Base-by-base conservation (phyloP, 2,329 filamentous ascomycete genomes). In the Daldinia eschscholtzii region DNA sequence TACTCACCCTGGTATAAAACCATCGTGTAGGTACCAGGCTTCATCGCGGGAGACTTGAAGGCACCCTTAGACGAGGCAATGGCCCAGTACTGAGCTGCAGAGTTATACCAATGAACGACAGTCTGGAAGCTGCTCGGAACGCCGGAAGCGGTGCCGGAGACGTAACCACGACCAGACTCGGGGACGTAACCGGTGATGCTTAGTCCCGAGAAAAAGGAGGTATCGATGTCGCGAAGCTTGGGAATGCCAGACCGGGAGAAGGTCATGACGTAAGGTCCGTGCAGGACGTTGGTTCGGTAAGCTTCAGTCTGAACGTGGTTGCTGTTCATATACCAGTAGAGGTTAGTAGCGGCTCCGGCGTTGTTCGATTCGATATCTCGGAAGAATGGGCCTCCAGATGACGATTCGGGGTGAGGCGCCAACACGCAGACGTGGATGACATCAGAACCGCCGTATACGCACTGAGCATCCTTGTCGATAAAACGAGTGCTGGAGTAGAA, bases 251-350 rank as follows among this genome's bases (percentile, higher is more conserved):
- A 86, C 68, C 87, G 84, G 13, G 85, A 86, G 77, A 91, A 91
- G 7, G 83, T 79, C 76, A 91, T 82, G 2, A 86, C 84, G 72
- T 92, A 92, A 0, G 90, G 89, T 1, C 90, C 89, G 74, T 91
- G 88, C 46, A 92, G 81, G 3, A 90, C 89, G 77, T 85, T 86
- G 35, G 74, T 73, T 33, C 90, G 85, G 79, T 78, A 91, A 12
- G 79, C 76, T 75, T 92, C 90, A 1, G 89, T 91, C 76, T 88
- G 85, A 1, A 84, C 85, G 67, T 92, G 89, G 44, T 84, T 85
- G 13, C 86, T 89, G 81, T 92, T 92, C 86, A 91, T 90, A 80
- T 91, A 92, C 79, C 87, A 90, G 78, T 89, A 91, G 0, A 92
- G 82, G 63, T 83, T 87, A 39, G 82, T 89, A 70, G 83, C 86